Conservation (phyloP, 495 filamentous ascomycete species). For the Hypoxylon intermedium region DNA sequence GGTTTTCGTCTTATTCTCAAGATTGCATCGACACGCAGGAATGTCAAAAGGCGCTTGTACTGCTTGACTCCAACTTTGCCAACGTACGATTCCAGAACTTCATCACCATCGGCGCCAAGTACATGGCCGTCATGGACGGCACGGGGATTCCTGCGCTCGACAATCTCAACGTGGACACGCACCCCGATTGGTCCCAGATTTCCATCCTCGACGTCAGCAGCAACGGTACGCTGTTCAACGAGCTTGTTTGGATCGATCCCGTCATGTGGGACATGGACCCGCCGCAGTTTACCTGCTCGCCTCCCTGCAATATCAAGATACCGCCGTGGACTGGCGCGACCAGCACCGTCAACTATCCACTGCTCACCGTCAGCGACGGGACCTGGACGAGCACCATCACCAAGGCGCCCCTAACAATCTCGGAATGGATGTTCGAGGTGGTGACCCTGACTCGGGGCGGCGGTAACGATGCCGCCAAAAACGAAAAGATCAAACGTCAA, state of each 20-base stretch:
- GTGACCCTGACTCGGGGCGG: slow-evolving; percentile 1
- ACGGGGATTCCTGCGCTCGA: slow-evolving; percentile 27
- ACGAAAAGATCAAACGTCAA: slow-evolving; percentile 16
- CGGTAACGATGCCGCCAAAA: background rate
- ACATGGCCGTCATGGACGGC: slow-evolving; percentile 35
- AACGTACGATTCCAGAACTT: slow-evolving; percentile 35
- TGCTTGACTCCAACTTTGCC: slow-evolving; percentile 2
- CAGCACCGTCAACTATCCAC: slow-evolving; percentile 36
- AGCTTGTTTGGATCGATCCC: slow-evolving; percentile 36
- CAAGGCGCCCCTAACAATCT: slow-evolving; percentile 29
- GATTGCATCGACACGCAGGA: slow-evolving; percentile 24
- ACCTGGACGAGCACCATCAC: slow-evolving; percentile 41
- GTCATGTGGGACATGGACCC: slow-evolving; percentile 35
- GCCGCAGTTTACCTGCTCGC: slow-evolving; percentile 35
- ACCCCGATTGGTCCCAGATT: slow-evolving; percentile 40
- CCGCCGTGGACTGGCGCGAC: slow-evolving; percentile 36
- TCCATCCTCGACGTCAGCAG: slow-evolving; percentile 33
- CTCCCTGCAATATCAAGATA: slow-evolving; percentile 35
- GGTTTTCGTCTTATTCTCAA: slow-evolving; percentile 27
- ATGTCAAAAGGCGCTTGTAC: slow-evolving; percentile 28
- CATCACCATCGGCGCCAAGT: slow-evolving; percentile 29
- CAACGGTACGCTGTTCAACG: slow-evolving; percentile 19
- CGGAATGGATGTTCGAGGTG: slow-evolving; percentile 25
- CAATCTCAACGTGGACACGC: slow-evolving; percentile 37
- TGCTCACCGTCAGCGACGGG: slow-evolving; percentile 34